Evolutionary conservation across 192 early-diverging fungal species (phyloP).

Genomic region (Dimargaris xerosporica): DNA sequence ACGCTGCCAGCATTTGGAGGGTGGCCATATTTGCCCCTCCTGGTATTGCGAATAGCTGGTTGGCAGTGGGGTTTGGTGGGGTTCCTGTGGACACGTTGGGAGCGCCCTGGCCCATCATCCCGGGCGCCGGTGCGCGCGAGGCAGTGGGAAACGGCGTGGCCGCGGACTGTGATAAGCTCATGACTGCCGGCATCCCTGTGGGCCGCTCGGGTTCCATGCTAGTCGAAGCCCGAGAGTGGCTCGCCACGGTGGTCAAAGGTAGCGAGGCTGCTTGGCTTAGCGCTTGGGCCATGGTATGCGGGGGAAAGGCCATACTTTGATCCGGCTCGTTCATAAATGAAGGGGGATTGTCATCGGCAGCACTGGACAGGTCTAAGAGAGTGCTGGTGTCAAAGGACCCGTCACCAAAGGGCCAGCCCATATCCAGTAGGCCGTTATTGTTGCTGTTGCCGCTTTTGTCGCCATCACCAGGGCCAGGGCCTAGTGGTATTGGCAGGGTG

Average conservation of each 20-base stretch:
- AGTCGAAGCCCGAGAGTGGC: not conserved
- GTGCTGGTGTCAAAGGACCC: conserved; percentile 1
- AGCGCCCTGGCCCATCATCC: not conserved
- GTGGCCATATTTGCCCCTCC: not conserved
- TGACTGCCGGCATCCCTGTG: not conserved
- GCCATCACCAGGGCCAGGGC: not conserved
- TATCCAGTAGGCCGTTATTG: not conserved
- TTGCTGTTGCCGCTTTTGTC: not conserved
- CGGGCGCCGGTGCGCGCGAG: not conserved
- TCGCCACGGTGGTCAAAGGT: not conserved
- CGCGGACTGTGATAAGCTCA: not conserved
- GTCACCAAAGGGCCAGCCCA: conserved; percentile 6
- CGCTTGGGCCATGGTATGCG: not conserved
- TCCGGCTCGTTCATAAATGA: not conserved
- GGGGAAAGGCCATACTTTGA: not conserved
- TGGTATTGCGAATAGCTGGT: not conserved
- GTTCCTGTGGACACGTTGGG: not conserved
- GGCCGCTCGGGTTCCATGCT: not conserved
- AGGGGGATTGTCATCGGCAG: not conserved
- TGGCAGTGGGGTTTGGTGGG: not conserved
- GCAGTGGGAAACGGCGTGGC: not conserved
- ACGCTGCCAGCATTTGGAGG: not conserved
- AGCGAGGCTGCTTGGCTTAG: not conserved
- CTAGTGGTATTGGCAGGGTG: not conserved
- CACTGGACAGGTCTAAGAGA: not conserved